A percentile compares a stretch with the other conserved stretches of the same genome.
Conservation (phyloP, 345 rosid species). For the Syzygium aqueum region DNA sequence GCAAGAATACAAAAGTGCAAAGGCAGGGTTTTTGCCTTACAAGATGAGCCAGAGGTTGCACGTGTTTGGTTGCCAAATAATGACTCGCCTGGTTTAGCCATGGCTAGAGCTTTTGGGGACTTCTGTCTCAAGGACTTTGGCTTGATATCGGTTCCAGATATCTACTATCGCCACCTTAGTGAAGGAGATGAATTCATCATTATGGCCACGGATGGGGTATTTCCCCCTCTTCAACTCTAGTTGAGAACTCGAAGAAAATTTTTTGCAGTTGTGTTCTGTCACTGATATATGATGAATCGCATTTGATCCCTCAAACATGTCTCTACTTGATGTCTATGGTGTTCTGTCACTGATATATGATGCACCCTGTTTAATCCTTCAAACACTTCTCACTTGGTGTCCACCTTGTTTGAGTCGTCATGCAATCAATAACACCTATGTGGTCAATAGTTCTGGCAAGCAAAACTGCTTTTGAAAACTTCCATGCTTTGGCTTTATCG, state of each 20-base stretch:
- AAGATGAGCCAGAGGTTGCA: constrained; percentile 98
- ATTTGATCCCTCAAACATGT: not conserved
- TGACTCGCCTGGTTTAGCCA: constrained; percentile 94
- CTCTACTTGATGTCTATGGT: not conserved
- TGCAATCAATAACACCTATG: not conserved
- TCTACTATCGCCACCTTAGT: constrained; percentile 51
- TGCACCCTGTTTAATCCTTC: not conserved
- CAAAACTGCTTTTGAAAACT: not conserved
- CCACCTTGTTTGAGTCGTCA: not conserved
- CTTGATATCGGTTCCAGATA: constrained; percentile 80
- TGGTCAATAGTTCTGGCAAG: not conserved
- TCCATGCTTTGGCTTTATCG: not conserved
- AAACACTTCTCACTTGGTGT: not conserved
- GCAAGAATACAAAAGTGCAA: constrained; percentile 86
- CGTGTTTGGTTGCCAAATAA: constrained; percentile 97
- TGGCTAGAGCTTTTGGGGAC: constrained; percentile 99
- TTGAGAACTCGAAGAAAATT: not conserved
- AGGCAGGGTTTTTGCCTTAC: constrained; percentile 96
- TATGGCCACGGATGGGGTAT: constrained; percentile 96
- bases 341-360: not conserved
- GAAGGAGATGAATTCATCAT: constrained; percentile 73
- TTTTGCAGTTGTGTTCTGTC: not conserved
- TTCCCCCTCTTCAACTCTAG: not conserved
- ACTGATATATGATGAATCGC: not conserved
- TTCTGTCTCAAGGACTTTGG: constrained; percentile 98